phyloP scores from a whole-genome alignment of 805 yeast species.

The Candida piceae region DNA sequence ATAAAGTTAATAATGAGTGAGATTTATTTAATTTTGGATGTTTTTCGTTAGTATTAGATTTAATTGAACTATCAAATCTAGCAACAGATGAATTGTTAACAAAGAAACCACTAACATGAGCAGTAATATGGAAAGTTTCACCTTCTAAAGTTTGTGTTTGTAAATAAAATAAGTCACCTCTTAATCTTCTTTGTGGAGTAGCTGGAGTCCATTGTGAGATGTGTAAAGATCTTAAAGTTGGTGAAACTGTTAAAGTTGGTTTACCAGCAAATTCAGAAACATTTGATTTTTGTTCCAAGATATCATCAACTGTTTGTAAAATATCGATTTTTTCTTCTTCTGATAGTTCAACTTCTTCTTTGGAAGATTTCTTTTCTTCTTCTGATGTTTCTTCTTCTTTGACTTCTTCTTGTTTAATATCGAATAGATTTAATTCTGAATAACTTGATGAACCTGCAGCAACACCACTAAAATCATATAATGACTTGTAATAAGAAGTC shows the following conservation, averaged over 20 bases:
- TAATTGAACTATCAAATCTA: conserved; percentile 64
- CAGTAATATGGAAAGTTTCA: conserved; percentile 73
- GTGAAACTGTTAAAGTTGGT: conserved; percentile 29
- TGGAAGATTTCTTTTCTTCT: conserved; percentile 18
- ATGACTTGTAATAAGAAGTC: conserved; percentile 39
- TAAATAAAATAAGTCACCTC: conserved; percentile 80
- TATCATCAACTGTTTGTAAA: conserved; percentile 14
- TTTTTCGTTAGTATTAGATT: conserved; percentile 25
- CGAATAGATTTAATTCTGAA: conserved; percentile 35
- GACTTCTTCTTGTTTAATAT: conserved; percentile 14
- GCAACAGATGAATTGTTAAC: conserved; percentile 64
- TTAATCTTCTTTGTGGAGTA: conserved; percentile 50
- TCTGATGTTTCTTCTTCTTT: conserved; percentile 10
- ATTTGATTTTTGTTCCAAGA: conserved; percentile 9
- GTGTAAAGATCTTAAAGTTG: conserved; percentile 51
- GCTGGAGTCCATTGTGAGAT: conserved; percentile 88
- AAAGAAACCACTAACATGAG: conserved; percentile 73
- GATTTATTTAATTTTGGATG: conserved; percentile 31
- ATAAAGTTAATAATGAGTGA: conserved; percentile 55
- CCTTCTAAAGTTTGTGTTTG: conserved; percentile 75
- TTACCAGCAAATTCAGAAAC: conserved; percentile 26
- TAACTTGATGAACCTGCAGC: conserved; percentile 50
- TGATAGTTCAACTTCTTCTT: conserved; percentile 17
- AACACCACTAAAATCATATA: conserved; percentile 32
- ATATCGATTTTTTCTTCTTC: conserved; percentile 30